Conservation (phyloP, 2,329 filamentous ascomycete genomes). For the Fusarium sp. region DNA sequence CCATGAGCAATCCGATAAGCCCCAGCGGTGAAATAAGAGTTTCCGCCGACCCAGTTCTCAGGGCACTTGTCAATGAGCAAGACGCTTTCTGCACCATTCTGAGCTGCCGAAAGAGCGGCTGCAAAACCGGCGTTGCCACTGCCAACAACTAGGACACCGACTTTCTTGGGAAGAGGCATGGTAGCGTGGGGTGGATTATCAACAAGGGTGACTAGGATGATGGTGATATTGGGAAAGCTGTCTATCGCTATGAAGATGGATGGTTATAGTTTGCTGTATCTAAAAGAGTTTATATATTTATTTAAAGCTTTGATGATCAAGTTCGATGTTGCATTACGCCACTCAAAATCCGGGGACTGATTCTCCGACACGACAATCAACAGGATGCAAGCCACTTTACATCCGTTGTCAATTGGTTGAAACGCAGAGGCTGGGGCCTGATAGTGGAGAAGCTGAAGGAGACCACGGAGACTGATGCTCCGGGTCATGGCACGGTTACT, state of each 20-base stretch:
- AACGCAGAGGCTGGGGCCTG: neutral
- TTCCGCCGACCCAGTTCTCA: slow-evolving; percentile 15
- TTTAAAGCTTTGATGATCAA: rapidly evolving
- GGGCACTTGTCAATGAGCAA: slow-evolving; percentile 14
- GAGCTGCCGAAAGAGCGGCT: slow-evolving; percentile 13
- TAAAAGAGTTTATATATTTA: neutral
- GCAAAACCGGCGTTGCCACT: slow-evolving; percentile 27
- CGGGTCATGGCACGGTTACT: neutral
- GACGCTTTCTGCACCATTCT: slow-evolving; percentile 1
- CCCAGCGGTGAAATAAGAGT: slow-evolving; percentile 21
- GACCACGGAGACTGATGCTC: neutral
- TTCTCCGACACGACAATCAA: neutral
- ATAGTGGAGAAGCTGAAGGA: neutral
- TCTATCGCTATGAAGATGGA: rapidly evolving
- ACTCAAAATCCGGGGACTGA: neutral
- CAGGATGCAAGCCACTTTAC: neutral
- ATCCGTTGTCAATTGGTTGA: neutral
- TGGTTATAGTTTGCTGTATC: rapidly evolving
- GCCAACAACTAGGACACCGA: slow-evolving; percentile 11
- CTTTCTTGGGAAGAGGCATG: slow-evolving; percentile 3
- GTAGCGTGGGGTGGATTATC: neutral
- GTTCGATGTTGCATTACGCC: neutral
- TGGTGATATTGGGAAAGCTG: no score
- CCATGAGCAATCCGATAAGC: slow-evolving; percentile 18
- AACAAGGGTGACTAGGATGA: no score